A percentile compares a stretch with the other conserved stretches of the same genome.
Conservation (phyloP, 106 monocot species). For the Allium fistulosum region DNA sequence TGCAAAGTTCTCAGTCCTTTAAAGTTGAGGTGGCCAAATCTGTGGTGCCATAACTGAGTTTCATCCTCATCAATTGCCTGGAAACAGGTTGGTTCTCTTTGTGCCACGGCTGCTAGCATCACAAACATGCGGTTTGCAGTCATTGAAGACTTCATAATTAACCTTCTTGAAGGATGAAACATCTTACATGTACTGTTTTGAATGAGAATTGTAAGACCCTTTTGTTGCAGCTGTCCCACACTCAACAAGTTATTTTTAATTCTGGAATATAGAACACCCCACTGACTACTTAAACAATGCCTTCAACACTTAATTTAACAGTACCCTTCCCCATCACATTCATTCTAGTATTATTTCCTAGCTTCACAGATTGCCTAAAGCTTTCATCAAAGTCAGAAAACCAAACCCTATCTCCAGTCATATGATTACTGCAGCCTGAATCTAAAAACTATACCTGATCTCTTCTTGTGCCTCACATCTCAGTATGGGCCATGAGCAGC, state of each 20-base stretch:
- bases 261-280: too few species aligned
- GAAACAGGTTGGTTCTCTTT: background rate
- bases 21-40: too few species aligned
- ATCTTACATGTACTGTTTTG: background rate
- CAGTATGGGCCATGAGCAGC: background rate
- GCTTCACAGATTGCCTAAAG: too few species aligned
- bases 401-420: background rate
- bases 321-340: background rate
- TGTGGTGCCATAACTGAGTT: background rate
- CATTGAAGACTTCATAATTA: slow-evolving; percentile 1
- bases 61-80: background rate
- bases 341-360: too few species aligned
- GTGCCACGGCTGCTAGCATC: background rate
- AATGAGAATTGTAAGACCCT: background rate
- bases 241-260: background rate
- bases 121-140: slow-evolving; percentile 3
- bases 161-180: background rate
- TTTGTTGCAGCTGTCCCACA: background rate
- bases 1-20: too few species aligned
- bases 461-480: background rate
- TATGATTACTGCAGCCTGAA: background rate
- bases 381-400: too few species aligned
- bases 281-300: background rate
- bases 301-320: background rate
- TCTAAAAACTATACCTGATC: background rate